Evolutionary conservation across 345 rosid genomes (phyloP), one percentile per base, ranked within the genome.

Genomic region (Gossypium anomalum): DNA sequence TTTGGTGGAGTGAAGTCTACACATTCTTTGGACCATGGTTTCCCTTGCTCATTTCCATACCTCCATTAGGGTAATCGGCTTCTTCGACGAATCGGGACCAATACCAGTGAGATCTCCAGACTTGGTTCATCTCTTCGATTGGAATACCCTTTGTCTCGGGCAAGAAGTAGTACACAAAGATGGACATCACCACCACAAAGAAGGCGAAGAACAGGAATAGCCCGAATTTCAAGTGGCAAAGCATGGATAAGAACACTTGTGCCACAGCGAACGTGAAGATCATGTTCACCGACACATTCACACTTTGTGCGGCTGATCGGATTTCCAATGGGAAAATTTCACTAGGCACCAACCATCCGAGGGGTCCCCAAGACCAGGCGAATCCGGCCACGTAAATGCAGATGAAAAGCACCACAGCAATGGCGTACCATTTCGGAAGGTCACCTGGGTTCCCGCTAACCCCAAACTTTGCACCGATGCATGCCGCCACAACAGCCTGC

Each of bases 351-450:
- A 94, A 56, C 98, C 98, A 94, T 1, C 97, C 97, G 0, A 94
- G 90, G n/a, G 98, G 98, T 2, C 97, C 97, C 98, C 97, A 94
- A 0, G 98, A 94, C 97, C 97, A 92, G 1, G 97, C 97, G 47
- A 94, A 94, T 4, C 94, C 98, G 0, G 97, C 79, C 0, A 92
- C 94, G 66, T 92, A 90, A 43, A 87, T 78, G 80, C 97, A 94
- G 23, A 92, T 92, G 87, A 94, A 92, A 9, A 92, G 82, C 57
- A 94, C 98, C 74, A 94, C 98, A 3, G 86, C 86, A 1, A 86
- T 64, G 0, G 93, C 97, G 63, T 94, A 92, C 97, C 98, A 90
- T 71, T 87, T 87, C 0, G 98, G 97, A 76, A 94, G 45, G 0
- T 75, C 80, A 0, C 91, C 97, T 1, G 98, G 89, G 41, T 55